Evolutionary conservation across 306 rosid species (phyloP).

Genomic region (Corylus avellana): DNA sequence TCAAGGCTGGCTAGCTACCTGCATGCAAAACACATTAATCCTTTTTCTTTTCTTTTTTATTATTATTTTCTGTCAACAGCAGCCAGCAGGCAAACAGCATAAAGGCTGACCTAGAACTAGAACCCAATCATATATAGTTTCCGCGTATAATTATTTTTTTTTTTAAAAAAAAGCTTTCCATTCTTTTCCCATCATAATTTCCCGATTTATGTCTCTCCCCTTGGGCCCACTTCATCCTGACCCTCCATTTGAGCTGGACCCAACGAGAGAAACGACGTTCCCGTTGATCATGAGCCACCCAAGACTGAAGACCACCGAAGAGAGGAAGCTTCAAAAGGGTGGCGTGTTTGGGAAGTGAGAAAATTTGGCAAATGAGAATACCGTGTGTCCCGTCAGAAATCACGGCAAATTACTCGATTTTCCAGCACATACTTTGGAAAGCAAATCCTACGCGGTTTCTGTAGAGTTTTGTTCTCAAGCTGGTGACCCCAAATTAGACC

Average conservation of each 20-base stretch:
- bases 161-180: neutral
- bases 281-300: neutral
- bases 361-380: slow-evolving; percentile 34
- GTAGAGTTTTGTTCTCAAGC: neutral
- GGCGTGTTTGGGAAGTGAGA: slow-evolving; percentile 29
- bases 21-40: neutral
- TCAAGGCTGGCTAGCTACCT: no score
- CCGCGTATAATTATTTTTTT: slow-evolving; percentile 42
- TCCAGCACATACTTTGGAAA: slow-evolving; percentile 26
- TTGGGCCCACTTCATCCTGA: slow-evolving; percentile 14
- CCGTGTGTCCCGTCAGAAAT: slow-evolving; percentile 66
- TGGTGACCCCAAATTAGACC: no score
- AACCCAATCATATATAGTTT: slow-evolving; percentile 22
- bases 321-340: neutral
- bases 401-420: slow-evolving; percentile 46
- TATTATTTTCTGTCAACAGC: slow-evolving; percentile 2
- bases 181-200: neutral
- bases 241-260: slow-evolving; percentile 21
- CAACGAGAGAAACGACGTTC: neutral
- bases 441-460: slow-evolving; percentile 34
- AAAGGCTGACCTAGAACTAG: slow-evolving; percentile 32
- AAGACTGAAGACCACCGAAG: neutral
- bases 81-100: neutral
- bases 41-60: neutral
- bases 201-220: neutral